These are phyloP conservation scores for Calonectria leucothoes DNA, from an alignment of 2,329 filamentous ascomycete genomes.

Conservation along the genomic window DNA sequence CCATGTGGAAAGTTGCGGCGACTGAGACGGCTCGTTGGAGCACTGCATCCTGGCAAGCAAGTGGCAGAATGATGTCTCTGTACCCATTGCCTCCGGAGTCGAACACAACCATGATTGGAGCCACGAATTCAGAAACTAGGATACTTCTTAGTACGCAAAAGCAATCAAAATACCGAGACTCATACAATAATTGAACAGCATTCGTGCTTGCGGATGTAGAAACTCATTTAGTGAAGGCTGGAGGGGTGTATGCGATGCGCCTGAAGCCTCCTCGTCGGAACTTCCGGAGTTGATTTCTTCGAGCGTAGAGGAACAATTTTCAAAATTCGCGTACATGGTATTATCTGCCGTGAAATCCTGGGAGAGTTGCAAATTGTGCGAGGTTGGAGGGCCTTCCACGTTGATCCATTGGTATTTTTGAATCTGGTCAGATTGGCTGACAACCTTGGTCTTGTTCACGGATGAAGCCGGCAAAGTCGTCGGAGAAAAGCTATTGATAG, in stretches of 20 bases:
- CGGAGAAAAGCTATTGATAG: not conserved
- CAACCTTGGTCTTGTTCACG: not conserved
- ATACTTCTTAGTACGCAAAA: not conserved
- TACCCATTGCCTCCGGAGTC: conserved; percentile 52
- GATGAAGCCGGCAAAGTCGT: not conserved
- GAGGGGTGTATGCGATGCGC: conserved; percentile 7
- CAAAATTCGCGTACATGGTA: rapidly evolving
- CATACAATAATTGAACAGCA: conserved; percentile 51
- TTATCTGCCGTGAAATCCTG: not conserved
- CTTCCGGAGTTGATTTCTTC: not conserved
- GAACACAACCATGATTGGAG: conserved; percentile 53
- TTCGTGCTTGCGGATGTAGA: conserved; percentile 44
- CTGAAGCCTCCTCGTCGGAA: not conserved
- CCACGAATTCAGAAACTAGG: conserved; percentile 49
- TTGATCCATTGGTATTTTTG: conserved; percentile 35
- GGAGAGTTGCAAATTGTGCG: not conserved
- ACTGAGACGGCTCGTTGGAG: conserved; percentile 51
- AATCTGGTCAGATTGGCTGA: not conserved
- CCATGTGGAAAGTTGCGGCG: conserved; percentile 53
- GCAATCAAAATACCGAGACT: not conserved
- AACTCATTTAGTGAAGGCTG: conserved; percentile 40
- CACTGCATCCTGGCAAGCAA: conserved; percentile 50
- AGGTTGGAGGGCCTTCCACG: conserved; percentile 11
- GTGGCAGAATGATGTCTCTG: conserved; percentile 51
- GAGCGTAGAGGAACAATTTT: not conserved